Conservation (phyloP, 2,329 filamentous ascomycete genomes). For the Pyricularia sp. region DNA sequence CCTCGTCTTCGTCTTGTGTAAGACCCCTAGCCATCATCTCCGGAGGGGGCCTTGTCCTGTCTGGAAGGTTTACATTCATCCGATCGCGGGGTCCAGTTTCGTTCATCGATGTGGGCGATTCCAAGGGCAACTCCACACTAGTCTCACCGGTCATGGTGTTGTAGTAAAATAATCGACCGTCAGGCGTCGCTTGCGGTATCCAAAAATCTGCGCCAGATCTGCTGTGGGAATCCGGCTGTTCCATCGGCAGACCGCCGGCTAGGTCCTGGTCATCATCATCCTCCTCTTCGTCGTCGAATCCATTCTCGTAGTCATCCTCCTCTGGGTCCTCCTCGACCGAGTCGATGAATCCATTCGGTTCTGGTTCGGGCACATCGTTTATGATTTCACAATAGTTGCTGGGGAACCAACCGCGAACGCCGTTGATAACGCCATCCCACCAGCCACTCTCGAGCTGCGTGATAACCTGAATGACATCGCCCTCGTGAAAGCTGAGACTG, state of each 20-base stretch:
- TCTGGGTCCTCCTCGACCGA: conserved; percentile 50
- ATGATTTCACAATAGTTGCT: conserved; percentile 96
- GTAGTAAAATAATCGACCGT: conserved; percentile 92
- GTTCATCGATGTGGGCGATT: conserved; percentile 67
- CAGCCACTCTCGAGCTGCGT: conserved; percentile 96
- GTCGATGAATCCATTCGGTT: conserved; percentile 39
- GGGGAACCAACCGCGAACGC: conserved; percentile 94
- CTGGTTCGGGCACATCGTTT: conserved; percentile 55
- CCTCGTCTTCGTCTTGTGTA: conserved; percentile 76
- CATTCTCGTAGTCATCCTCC: conserved; percentile 55
- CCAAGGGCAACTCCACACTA: conserved; percentile 85
- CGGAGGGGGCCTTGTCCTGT: conserved; percentile 76
- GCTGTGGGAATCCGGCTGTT: conserved; percentile 48
- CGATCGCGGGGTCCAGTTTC: conserved; percentile 82
- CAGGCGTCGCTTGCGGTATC: conserved; percentile 93
- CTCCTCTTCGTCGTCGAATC: conserved; percentile 53
- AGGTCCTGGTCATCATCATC: conserved; percentile 35
- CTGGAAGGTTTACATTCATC: conserved; percentile 77
- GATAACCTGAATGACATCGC: conserved; percentile 96
- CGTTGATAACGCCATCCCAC: conserved; percentile 99
- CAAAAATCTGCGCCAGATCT: conserved; percentile 90
- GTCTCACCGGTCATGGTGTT: conserved; percentile 95
- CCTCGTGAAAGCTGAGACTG: conserved; percentile 90
- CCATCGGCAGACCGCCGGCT: conserved; percentile 45
- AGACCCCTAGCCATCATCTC: conserved; percentile 82